Conservation (phyloP, 176 grass and related monocot species). For the Oryza meyeriana region DNA sequence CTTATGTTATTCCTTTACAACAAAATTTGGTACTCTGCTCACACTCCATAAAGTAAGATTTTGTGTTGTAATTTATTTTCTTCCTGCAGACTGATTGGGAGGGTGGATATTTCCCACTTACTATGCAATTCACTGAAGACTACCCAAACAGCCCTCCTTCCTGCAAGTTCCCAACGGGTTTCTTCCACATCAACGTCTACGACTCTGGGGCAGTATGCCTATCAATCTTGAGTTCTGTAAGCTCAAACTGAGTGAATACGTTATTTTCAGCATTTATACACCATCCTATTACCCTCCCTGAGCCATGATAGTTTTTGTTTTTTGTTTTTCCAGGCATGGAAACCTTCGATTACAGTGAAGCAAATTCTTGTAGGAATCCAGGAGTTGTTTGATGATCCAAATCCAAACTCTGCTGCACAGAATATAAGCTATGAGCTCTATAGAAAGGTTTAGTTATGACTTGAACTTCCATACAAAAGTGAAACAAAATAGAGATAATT, state of each 20-base stretch:
- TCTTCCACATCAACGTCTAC: conserved; percentile 86
- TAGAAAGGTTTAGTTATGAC: conserved; percentile 38
- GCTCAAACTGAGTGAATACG: conserved; percentile 12
- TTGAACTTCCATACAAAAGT: neutral
- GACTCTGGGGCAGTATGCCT: conserved; percentile 68
- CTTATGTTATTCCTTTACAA: too few relatives aligned
- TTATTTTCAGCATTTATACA: neutral
- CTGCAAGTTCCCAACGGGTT: conserved; percentile 78
- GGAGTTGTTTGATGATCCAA: conserved; percentile 74
- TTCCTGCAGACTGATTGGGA: conserved; percentile 86
- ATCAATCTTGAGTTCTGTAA: conserved; percentile 66
- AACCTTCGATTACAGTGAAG: conserved; percentile 75
- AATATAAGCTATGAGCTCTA: conserved; percentile 52
- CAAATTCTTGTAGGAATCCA: conserved; percentile 90
- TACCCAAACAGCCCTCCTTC: conserved; percentile 62
- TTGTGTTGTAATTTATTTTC: neutral
- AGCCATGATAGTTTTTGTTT: neutral
- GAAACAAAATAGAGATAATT: neutral
- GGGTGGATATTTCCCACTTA: conserved; percentile 78
- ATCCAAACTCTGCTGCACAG: conserved; percentile 65
- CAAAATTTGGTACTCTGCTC: neutral
- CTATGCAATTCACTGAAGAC: conserved; percentile 58
- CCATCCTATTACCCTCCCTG: neutral
- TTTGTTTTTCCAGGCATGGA: conserved; percentile 60
- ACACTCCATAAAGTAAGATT: neutral